Evolutionary conservation across 352 stramenopile genomes (phyloP), one percentile per base, ranked within the genome.

Genomic region (Globisporangium yorkense): DNA sequence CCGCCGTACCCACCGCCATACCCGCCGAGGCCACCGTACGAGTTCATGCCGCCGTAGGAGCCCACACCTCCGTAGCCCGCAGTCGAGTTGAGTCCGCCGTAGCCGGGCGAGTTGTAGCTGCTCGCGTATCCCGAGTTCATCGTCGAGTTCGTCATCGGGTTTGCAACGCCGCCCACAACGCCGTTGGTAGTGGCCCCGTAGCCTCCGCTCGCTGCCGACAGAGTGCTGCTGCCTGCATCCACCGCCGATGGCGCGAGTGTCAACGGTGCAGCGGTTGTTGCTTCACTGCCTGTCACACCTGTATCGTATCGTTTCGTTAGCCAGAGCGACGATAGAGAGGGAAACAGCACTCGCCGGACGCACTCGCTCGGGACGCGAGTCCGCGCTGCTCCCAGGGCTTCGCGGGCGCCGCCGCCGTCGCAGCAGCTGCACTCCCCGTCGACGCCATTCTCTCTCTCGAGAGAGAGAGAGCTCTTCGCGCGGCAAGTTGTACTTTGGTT

Each of bases 331-430:
- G 12, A 57, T n/a, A 43, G 33, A 29, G 24, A 59, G 13, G 43
- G 31, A 51, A 7, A 37, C 21, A 18, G 44, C 44, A 48, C 24
- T 27, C 24, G 8, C 33, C 13, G 13, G 21, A 52, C 54, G 35
- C 49, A 83, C 71, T 63, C 31, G 66, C 48, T 59, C 64, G 65
- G 5, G 70, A 65, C 9, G 58, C 47, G 13, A 58, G 55, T 13
- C 51, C 21, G 51, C 57, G 58, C 51, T 77, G 79, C 51, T 87
- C 76, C 76, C 76, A 87, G 8, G 76, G 76, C 60, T 87, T 87
- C 12, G 65, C 43, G 8, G 74, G 75, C 27, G 63, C 59, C 12
- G 31, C 35, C 52, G 33, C 18, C 35, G 48, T 8, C 47, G 54
- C 10, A 20, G 56, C n/a, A 5, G 45, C 9, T 12, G 54, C n/a